Base-by-base conservation (phyloP, 176 grass and related monocot genomes). In the Oryza officinalis region DNA sequence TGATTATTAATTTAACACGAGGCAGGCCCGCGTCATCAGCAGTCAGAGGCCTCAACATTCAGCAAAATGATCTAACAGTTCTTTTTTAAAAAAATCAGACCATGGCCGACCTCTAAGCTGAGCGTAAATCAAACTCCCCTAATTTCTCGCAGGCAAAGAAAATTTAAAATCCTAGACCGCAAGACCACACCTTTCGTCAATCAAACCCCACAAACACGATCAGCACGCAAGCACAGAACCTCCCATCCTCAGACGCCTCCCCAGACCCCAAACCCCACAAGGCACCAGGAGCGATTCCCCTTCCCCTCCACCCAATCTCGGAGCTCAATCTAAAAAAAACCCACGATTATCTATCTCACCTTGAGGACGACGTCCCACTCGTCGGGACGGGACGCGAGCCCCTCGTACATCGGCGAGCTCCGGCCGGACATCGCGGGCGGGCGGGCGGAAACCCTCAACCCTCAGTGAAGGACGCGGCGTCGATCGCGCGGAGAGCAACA, bases 341-440 rank as follows among this genome's bases (percentile, higher is more conserved):
- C 78, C 0, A 72, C 18, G 25, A 17, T 8, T 4, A 38, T 10
- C 60, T 4, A 38, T 10, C 60, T 65, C 85, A 94, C 92, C 89
- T 94, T 94, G 63, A 92, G 84, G 28, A 91, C 90, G 77, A 94
- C 65, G 79, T 92, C 89, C 84, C 90, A 74, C 27, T 67, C 49
- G 20, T 78, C 61, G 63, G 76, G 52, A 50, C 72, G 87, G 63
- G 50, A 28, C 31, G 64, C 79, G 54, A 88, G 40, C 27, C 41
- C 26, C 13, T 85, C 59, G 40, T 68, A 85, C 28, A 63, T 73
- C 80, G 71, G 75, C 67, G 82, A 80, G 66, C 65, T 72, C 72
- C 79, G 67, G 74, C 52, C 67, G 8, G 86, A 75, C 84, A 88
- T 88, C 85, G 84, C 69, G 87, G n/a, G 76, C 47, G 63, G 79